Evolutionary conservation across 148 eudicot genomes (phyloP).

Genomic region (Amaranthus cruentus): DNA sequence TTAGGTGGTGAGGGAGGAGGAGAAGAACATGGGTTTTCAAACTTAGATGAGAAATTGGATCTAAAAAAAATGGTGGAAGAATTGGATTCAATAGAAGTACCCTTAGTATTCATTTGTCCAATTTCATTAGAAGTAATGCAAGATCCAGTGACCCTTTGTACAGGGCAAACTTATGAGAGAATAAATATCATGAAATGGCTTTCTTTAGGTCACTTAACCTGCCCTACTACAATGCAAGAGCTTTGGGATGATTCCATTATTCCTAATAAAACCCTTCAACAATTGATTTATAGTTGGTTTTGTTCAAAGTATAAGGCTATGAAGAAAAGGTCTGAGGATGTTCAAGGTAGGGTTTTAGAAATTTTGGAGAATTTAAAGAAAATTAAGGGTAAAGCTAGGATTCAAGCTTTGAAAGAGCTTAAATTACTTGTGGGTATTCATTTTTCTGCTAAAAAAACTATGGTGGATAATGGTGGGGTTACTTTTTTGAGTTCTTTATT

Average conservation of each 20-base stretch:
- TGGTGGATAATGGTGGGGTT: constrained; percentile 61
- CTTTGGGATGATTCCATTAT: constrained; percentile 78
- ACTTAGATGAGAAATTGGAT: constrained; percentile 36
- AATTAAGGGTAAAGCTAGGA: constrained; percentile 66
- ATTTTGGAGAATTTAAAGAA: constrained; percentile 62
- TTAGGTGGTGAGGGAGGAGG: constrained; percentile 38
- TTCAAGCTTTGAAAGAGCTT: constrained; percentile 65
- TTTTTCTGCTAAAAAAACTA: constrained; percentile 55
- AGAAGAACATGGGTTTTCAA: constrained; percentile 8
- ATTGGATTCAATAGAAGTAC: constrained; percentile 56
- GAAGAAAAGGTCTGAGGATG: constrained; percentile 89
- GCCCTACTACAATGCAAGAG: constrained; percentile 84
- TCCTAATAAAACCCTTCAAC: constrained; percentile 66
- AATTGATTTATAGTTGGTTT: constrained; percentile 67
- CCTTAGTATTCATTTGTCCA: constrained; percentile 76
- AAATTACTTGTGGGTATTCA: constrained; percentile 41
- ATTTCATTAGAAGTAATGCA: constrained; percentile 87
- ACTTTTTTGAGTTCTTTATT: constrained; percentile 48
- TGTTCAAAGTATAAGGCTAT: constrained; percentile 63
- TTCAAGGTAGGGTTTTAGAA: constrained; percentile 75
- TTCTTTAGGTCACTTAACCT: constrained; percentile 65
- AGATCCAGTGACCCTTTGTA: constrained; percentile 90
- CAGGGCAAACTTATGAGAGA: constrained; percentile 87
- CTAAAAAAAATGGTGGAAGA: constrained; percentile 78
- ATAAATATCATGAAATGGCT: constrained; percentile 77